Conservation (phyloP, 2,329 filamentous ascomycete genomes). For the Neurospora sp. region DNA sequence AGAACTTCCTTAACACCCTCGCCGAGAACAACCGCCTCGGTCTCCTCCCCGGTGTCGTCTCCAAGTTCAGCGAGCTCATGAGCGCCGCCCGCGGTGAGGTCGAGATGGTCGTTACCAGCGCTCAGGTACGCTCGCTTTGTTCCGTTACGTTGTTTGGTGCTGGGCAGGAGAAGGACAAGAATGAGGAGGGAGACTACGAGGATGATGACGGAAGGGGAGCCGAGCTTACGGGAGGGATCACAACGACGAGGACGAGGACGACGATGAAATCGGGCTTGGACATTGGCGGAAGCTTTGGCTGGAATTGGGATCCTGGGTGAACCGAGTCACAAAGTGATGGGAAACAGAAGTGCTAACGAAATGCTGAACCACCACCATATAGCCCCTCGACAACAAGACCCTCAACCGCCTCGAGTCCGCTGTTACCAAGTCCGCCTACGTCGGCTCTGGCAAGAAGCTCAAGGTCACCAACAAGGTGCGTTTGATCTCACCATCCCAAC, state of each 20-base stretch:
- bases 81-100: slow-evolving; percentile 85
- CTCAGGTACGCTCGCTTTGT: slow-evolving; percentile 52
- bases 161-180: neutral
- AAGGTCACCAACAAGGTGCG: slow-evolving; percentile 82
- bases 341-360: slow-evolving; percentile 16
- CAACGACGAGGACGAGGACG: neutral
- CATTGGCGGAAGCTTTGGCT: neutral
- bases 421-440: slow-evolving; percentile 80
- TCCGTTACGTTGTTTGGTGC: neutral
- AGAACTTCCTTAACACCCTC: slow-evolving; percentile 85
- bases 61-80: slow-evolving; percentile 84
- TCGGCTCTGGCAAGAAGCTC: slow-evolving; percentile 89
- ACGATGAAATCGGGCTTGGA: neutral
- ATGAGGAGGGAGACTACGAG: neutral
- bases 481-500: slow-evolving; percentile 9
- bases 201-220: neutral
- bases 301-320: neutral
- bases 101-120: slow-evolving; percentile 84
- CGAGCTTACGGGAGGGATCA: neutral
- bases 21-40: slow-evolving; percentile 95
- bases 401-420: slow-evolving; percentile 78
- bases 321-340: neutral
- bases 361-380: slow-evolving; percentile 5
- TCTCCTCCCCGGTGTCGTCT: slow-evolving; percentile 68
- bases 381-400: slow-evolving; percentile 82